Evolutionary conservation across 257 asterid genomes (phyloP).

Genomic region (Scutellaria galericulata): DNA sequence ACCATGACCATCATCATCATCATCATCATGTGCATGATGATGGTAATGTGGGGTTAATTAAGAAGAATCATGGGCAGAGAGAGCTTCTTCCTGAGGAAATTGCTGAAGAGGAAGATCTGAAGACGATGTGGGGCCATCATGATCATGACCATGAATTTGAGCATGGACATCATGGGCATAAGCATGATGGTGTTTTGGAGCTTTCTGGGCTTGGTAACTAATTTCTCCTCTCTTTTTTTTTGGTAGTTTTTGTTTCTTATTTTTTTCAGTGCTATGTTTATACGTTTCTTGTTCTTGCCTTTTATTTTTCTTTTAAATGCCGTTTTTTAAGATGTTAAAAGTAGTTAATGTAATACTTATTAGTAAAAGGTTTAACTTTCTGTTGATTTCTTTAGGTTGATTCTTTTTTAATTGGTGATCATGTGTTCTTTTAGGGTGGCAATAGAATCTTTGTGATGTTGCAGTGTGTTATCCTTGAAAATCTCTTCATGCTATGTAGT

Average conservation of each 20-base stretch:
- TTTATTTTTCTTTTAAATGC: too few relatives aligned
- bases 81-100: conserved; percentile 82
- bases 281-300: not conserved
- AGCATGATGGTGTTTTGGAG: conserved; percentile 41
- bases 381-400: conserved; percentile 2
- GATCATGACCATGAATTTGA: conserved; percentile 35
- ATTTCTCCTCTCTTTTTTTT: not conserved
- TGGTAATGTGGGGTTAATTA: conserved; percentile 38
- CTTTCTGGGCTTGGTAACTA: conserved; percentile 74
- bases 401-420: not conserved
- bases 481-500: not conserved
- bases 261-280: not conserved
- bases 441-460: not conserved
- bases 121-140: conserved; percentile 59
- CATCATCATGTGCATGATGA: conserved; percentile 44
- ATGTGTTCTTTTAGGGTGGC: not conserved
- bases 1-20: conserved; percentile 44
- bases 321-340: not conserved
- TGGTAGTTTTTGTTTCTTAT: not conserved
- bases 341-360: conserved; percentile 5
- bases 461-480: conserved; percentile 5
- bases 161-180: conserved; percentile 29
- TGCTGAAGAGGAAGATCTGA: conserved; percentile 95
- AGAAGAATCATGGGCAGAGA: conserved; percentile 39
- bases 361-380: not conserved